Evolutionary conservation across 495 filamentous ascomycete genomes (phyloP), one percentile per base, ranked within the genome.

Genomic region (Chaetomium cochliodes): DNA sequence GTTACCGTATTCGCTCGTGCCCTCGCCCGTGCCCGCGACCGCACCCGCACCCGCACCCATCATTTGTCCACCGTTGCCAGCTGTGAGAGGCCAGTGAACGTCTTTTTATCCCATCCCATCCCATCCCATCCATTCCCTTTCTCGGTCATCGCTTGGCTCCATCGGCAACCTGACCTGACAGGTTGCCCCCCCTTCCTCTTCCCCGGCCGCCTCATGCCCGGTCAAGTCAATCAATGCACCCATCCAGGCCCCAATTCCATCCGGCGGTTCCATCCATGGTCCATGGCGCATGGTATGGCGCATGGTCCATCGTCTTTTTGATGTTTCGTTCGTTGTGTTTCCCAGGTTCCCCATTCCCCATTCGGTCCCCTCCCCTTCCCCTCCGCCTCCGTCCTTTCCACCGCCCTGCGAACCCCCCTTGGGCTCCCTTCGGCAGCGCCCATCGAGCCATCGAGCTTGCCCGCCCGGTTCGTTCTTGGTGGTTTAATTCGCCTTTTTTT

Each of bases 401-500:
- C 49, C 30, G 20, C 39, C 50, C 16, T 37, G 49, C 49, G 3
- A 25, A 8, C 2, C 22, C 42, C 52, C 51, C 42, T 63, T 42
- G 49, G 39, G 37, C 16, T 52, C 51, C 50, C 33, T 63, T 16
- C 42, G 41, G 18, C 60, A 15, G 23, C 50, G 28, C 42, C 41
- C 12, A 39, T 62, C 25, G 49, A 44, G 39, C 41, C 12, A 39
- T 62, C 25, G 49, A 44, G 39, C 47, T 46, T 54, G n/a, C 37
- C 60, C 9, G 39, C 33, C 50, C 49, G 60, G 63, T 65, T 61
- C n/a, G 5, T 20, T 20, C 66, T 67, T 75, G 73, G 73, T 75
- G 76, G 80, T 76, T 76, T 78, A 77, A 81, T 79, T 78, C 77
- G 77, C 70, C 57, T 78, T 78, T 55, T 78, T 55, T 30, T 76